Percentiles rank a stretch among this genome's conserved stretches.
Evolutionary conservation across 1,139 yeast species (phyloP).

Genomic region (Taphrina communis): DNA sequence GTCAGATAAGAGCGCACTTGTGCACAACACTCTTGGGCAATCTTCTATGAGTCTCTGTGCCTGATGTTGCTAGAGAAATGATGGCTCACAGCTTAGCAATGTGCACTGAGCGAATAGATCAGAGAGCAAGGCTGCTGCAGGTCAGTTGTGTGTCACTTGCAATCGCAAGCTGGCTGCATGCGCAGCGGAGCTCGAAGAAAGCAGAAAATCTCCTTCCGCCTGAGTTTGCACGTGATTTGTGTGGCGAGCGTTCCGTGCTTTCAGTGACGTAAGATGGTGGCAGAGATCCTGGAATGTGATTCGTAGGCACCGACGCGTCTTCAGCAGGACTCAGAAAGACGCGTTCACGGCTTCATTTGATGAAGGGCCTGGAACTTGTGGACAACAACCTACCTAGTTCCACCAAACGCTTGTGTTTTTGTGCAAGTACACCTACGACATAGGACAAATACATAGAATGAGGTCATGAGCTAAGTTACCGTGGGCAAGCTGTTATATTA

Average conservation of each 20-base stretch:
- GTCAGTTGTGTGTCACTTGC: neutral
- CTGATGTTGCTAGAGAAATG: no score
- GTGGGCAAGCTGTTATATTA: no score
- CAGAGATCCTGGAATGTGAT: neutral
- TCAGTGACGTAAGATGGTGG: constrained; percentile 1
- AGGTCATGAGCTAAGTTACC: no score
- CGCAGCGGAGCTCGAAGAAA: neutral
- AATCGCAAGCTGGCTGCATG: neutral
- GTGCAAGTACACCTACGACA: no score
- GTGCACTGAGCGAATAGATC: no score
- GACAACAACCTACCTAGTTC: no score
- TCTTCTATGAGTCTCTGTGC: no score
- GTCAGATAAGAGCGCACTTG: neutral
- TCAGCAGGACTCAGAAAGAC: neutral
- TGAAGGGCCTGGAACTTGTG: neutral
- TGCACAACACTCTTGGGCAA: no score
- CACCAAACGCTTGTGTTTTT: no score
- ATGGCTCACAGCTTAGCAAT: no score
- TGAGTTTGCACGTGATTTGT: neutral
- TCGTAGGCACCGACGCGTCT: neutral
- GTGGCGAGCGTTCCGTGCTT: constrained; percentile 4
- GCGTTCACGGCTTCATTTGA: neutral
- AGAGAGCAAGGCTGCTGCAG: neutral
- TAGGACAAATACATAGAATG: no score
- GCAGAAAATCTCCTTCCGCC: constrained; percentile 2